Base-by-base conservation (phyloP, 176 grass and related monocot genomes). In the Triticum urartu region DNA sequence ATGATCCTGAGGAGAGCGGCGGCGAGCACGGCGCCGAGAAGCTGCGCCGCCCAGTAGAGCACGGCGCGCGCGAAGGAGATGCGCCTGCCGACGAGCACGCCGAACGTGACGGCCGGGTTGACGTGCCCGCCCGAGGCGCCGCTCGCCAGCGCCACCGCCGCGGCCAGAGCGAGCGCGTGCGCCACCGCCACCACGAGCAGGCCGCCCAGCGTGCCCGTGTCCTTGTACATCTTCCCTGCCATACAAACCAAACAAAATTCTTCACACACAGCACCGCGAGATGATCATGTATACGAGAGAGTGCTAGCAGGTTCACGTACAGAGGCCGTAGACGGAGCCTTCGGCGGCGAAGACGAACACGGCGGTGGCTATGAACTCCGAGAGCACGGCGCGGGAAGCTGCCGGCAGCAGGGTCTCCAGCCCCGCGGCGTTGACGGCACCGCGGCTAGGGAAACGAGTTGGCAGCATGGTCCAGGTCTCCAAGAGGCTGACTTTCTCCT, bases 21-120 rank as follows among this genome's bases (percentile, higher is more conserved):
- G 5, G 95, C 95, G 58, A 73, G 71, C 15, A 97, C 79, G 35
- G 95, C 89, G n/a, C 89, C 95, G 22, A 95, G 89, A 80, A 95
- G 91, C 95, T 98, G 95, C 7, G 93, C 91, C 7, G 52, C 79
- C 93, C 95, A 98, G 90, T 93, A 95, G 81, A 91, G 59, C 34
- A 85, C 67, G 72, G 91, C 93, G 5, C 91, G 87, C 5, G 89
- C 79, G 36, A 98, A 86, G 0, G 95, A 95, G 80, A 95, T 93
- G 77, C 93, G 87, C 18, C 95, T 81, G 86, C 91, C 89, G 5
- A 95, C 86, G 59, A 98, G 93, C 65, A 94, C 39, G 63, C 95
- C 91, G 78, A 98, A 90, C 11, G 95, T 98, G 87, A 98, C 93
- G 72, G 93, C 91, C 21, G 95, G 95, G 80, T 95, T 98, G 83